Conservation (phyloP, 805 yeast species). For the Groenewaldozyma tartarivorans region DNA sequence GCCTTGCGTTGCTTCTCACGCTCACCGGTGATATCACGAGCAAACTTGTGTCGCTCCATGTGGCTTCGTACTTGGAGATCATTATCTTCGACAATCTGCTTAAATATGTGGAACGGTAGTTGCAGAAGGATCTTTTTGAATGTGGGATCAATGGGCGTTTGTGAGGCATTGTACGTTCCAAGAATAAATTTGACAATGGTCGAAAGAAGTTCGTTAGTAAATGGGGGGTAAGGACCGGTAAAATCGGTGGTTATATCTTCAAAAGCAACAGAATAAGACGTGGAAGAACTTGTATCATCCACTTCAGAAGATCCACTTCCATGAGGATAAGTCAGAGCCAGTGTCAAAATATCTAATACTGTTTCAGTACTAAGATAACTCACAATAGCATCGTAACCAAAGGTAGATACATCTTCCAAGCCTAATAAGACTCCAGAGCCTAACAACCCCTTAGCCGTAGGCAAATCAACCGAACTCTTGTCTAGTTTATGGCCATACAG, state of each 20-base stretch:
- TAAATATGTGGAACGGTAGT: conserved; percentile 24
- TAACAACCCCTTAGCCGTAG: conserved; percentile 21
- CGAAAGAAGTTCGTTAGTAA: conserved; percentile 19
- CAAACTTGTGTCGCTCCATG: conserved; percentile 26
- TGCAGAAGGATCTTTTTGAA: conserved; percentile 14
- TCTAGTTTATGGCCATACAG: conserved; percentile 24
- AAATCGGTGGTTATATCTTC: conserved; percentile 12
- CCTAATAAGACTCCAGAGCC: conserved; percentile 24
- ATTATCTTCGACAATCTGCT: conserved; percentile 23
- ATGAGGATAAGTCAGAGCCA: conserved; percentile 15
- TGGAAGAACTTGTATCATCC: not conserved
- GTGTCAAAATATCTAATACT: conserved; percentile 16
- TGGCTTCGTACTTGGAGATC: conserved; percentile 17
- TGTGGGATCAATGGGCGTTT: conserved; percentile 11
- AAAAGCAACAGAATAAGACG: not conserved
- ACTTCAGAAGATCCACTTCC: not conserved
- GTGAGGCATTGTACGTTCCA: conserved; percentile 10
- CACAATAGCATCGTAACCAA: conserved; percentile 18
- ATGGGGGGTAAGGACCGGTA: conserved; percentile 26
- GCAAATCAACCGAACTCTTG: conserved; percentile 12
- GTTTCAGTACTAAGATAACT: conserved; percentile 12
- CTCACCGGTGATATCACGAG: conserved; percentile 20
- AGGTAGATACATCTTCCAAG: conserved; percentile 19
- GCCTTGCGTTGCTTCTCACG: conserved; percentile 18
- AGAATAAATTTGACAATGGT: conserved; percentile 17